phyloP scores from a whole-genome alignment of 352 stramenopile species.

The Plasmopara halstedii region DNA sequence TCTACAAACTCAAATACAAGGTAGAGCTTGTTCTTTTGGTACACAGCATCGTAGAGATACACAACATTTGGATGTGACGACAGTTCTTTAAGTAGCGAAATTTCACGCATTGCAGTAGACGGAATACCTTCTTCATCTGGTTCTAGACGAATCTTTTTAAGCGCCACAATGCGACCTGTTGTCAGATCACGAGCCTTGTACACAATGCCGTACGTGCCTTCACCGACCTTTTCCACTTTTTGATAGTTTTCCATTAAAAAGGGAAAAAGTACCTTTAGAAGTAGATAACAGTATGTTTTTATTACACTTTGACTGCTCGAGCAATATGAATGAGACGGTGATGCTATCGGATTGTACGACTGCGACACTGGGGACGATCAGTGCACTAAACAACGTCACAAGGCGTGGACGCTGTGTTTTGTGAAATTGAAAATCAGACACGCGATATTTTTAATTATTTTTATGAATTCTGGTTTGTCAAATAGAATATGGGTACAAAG shows the following conservation, averaged over 20 bases:
- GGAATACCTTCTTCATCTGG: conserved; percentile 96
- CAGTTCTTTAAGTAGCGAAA: conserved; percentile 93
- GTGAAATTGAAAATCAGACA: too few relatives aligned
- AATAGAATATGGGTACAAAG: too few relatives aligned
- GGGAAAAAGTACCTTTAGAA: neutral
- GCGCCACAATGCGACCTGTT: conserved; percentile 88
- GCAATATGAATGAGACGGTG: too few relatives aligned
- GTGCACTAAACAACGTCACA: too few relatives aligned
- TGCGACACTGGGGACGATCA: too few relatives aligned
- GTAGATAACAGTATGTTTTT: too few relatives aligned
- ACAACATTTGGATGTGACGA: conserved; percentile 93
- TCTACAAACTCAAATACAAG: conserved; percentile 85
- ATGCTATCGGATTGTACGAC: too few relatives aligned
- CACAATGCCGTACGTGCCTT: conserved; percentile 96
- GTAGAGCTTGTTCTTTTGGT: conserved; percentile 84
- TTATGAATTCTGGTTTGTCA: too few relatives aligned
- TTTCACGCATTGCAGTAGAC: conserved; percentile 96
- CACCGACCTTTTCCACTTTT: conserved; percentile 84
- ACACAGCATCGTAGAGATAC: conserved; percentile 74
- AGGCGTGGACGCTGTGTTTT: too few relatives aligned
- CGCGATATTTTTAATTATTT: too few relatives aligned
- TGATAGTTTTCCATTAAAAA: conserved; percentile 73
- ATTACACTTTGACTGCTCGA: too few relatives aligned
- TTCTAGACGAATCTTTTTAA: conserved; percentile 91
- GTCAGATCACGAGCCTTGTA: conserved; percentile 93